Conservation (phyloP, 106 monocot genomes). For the Phalaenopsis aphrodite region DNA sequence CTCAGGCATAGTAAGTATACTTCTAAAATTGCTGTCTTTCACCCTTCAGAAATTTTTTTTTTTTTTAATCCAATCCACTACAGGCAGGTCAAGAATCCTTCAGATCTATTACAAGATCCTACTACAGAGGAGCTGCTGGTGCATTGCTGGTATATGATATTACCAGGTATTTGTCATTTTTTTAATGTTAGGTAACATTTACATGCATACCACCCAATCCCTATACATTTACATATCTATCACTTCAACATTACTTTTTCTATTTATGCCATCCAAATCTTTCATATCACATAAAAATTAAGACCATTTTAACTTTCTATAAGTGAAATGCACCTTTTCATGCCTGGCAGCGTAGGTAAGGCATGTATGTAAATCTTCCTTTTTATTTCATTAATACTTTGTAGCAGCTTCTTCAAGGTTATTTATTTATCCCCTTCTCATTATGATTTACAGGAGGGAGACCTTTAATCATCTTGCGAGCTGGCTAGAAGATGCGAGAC, state of each 20-base stretch:
- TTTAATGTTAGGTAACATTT: too few species aligned
- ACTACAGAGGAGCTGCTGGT: conserved; percentile 54
- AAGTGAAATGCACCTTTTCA: too few species aligned
- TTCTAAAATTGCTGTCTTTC: neutral
- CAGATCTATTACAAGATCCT: conserved; percentile 56
- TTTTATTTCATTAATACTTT: too few species aligned
- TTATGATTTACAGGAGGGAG: conserved; percentile 16
- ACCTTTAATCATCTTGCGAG: conserved; percentile 32
- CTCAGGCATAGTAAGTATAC: neutral
- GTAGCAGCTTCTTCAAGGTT: neutral
- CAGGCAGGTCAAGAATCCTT: conserved; percentile 53
- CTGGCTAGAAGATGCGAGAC: conserved; percentile 32
- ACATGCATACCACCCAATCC: too few species aligned
- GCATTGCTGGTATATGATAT: conserved; percentile 47
- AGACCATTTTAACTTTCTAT: too few species aligned
- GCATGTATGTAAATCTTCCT: too few species aligned
- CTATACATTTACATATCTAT: too few species aligned
- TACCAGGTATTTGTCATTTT: conserved; percentile 24
- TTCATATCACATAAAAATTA: too few species aligned
- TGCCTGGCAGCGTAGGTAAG: too few species aligned
- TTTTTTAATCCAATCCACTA: neutral
- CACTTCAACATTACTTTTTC: too few species aligned
- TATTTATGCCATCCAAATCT: too few species aligned
- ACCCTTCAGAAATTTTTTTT: neutral
- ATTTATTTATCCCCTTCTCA: neutral